Percentiles rank a stretch among this genome's conserved stretches.
These are phyloP conservation scores for Scutellaria barbata DNA, from an alignment of 257 asterid species.

Conservation along the genomic window DNA sequence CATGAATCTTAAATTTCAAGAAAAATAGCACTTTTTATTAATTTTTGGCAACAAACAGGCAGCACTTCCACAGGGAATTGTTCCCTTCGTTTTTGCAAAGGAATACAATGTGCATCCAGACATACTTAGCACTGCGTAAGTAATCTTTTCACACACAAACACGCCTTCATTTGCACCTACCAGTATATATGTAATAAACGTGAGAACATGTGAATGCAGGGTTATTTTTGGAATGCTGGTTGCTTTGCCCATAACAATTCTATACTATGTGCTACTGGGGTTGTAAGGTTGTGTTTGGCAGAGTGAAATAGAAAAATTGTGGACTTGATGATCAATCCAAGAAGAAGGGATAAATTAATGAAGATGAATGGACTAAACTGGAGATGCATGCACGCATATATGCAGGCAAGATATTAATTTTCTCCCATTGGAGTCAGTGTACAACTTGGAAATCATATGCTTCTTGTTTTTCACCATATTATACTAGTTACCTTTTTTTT, in stretches of 20 bases:
- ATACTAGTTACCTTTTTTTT: slow-evolving; percentile 1
- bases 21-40: neutral
- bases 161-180: neutral
- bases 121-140: slow-evolving; percentile 93
- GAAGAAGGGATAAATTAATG: slow-evolving; percentile 39
- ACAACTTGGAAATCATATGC: slow-evolving; percentile 54
- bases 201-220: slow-evolving; percentile 46
- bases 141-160: slow-evolving; percentile 24
- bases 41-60: slow-evolving; percentile 55
- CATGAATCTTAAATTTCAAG: neutral
- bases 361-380: slow-evolving; percentile 25
- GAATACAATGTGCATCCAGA: slow-evolving; percentile 92
- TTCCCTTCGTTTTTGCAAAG: slow-evolving; percentile 87
- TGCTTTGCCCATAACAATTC: slow-evolving; percentile 86
- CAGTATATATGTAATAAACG: neutral
- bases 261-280: slow-evolving; percentile 90
- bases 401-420: slow-evolving; percentile 27
- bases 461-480: slow-evolving; percentile 44
- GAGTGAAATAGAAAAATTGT: slow-evolving; percentile 30
- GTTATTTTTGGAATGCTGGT: slow-evolving; percentile 92
- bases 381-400: slow-evolving; percentile 37
- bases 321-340: slow-evolving; percentile 48
- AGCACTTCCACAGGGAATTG: slow-evolving; percentile 94
- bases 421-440: slow-evolving; percentile 58
- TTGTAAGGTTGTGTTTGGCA: slow-evolving; percentile 42